Percentiles rank a stretch among this genome's conserved stretches.
These are phyloP conservation scores for Candida neerlandica DNA, from an alignment of 1,139 yeast genomes.

Conservation along the genomic window DNA sequence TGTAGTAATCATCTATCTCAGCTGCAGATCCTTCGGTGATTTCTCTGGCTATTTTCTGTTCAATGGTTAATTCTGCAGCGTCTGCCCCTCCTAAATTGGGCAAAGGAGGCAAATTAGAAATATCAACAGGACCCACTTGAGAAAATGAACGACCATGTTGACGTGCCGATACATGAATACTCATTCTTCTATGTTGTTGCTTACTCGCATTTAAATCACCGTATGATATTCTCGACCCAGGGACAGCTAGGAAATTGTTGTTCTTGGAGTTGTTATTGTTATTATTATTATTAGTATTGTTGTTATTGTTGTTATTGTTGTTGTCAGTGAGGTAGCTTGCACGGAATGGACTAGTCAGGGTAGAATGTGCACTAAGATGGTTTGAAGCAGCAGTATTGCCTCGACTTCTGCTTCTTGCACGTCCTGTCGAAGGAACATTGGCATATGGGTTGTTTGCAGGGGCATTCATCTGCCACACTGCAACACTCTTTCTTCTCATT, in stretches of 20 bases:
- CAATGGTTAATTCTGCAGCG: conserved; percentile 12
- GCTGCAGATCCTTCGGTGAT: conserved; percentile 69
- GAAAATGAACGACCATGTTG: conserved; percentile 34
- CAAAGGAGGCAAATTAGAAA: conserved; percentile 40
- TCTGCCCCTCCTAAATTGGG: conserved; percentile 28
- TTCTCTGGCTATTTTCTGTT: conserved; percentile 51
- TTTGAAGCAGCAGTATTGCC: background rate
- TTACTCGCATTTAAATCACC: conserved; percentile 19
- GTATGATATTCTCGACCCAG: conserved; percentile 17
- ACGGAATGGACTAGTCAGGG: too few relatives aligned
- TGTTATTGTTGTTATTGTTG: background rate
- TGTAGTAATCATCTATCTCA: conserved; percentile 72
- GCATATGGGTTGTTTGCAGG: conserved; percentile 38
- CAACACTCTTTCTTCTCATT: conserved; percentile 39
- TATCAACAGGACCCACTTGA: conserved; percentile 26
- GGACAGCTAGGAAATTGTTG: conserved; percentile 12
- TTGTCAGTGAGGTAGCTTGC: background rate
- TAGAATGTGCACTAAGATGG: background rate
- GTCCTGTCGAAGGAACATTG: conserved; percentile 19
- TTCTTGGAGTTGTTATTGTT: background rate
- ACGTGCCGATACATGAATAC: conserved; percentile 49
- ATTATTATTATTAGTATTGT: background rate
- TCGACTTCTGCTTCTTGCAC: conserved; percentile 9
- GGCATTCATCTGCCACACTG: conserved; percentile 43
- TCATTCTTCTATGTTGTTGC: conserved; percentile 38